Evolutionary conservation across 305 asterid genomes (phyloP).

Genomic region (Fraxinus dipetala): DNA sequence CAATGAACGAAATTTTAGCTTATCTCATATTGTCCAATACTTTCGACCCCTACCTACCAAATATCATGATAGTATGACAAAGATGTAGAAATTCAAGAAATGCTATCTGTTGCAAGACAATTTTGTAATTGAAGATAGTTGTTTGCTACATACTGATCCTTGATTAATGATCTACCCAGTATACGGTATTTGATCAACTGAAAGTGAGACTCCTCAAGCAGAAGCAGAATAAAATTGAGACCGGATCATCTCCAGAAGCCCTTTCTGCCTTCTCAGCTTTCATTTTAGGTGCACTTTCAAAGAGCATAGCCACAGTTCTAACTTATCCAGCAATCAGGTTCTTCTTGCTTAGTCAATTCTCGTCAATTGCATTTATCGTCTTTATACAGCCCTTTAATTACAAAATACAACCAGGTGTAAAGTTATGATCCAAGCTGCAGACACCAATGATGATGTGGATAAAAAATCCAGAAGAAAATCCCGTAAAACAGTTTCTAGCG

Average conservation of each 20-base stretch:
- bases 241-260: constrained; percentile 49
- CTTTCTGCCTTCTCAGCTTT: constrained; percentile 91
- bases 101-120: background rate
- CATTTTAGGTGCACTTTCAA: constrained; percentile 73
- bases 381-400: constrained; percentile 29
- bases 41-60: background rate
- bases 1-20: background rate
- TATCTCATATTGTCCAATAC: background rate
- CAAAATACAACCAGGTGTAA: constrained; percentile 60
- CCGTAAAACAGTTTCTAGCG: constrained; percentile 62
- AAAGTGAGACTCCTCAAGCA: constrained; percentile 58
- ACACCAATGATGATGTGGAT: constrained; percentile 45
- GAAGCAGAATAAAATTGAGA: constrained; percentile 34
- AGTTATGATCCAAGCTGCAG: constrained; percentile 88
- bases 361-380: background rate
- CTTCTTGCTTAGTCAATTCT: background rate
- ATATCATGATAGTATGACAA: background rate
- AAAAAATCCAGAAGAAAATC: constrained; percentile 32
- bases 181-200: constrained; percentile 82
- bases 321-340: constrained; percentile 89
- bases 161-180: constrained; percentile 43
- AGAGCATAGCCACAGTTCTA: constrained; percentile 77
- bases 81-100: background rate
- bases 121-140: background rate
- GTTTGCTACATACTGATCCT: background rate